These are phyloP conservation scores for Pseudogymnoascus sp. DNA, from an alignment of 2,329 filamentous ascomycete species.

Conservation along the genomic window DNA sequence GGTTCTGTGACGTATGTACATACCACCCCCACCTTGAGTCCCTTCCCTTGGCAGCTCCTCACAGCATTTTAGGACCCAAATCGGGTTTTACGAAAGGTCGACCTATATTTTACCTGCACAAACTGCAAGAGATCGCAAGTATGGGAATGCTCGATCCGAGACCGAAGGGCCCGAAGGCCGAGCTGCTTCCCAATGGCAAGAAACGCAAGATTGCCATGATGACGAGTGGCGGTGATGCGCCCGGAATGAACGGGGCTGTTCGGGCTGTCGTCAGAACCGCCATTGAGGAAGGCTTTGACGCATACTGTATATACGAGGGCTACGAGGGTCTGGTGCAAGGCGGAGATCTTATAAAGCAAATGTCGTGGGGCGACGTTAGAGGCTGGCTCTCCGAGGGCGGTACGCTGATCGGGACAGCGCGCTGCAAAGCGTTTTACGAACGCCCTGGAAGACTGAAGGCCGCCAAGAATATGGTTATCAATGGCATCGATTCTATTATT, in stretches of 20 bases:
- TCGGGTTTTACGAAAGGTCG: not conserved
- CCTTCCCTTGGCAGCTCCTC: not conserved
- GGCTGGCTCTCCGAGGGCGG: slow-evolving; percentile 91
- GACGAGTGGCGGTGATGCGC: slow-evolving; percentile 67
- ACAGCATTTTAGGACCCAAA: not conserved
- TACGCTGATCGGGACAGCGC: slow-evolving; percentile 89
- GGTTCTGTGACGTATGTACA: slow-evolving; percentile 2
- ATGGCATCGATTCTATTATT: slow-evolving; percentile 90
- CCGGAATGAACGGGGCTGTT: slow-evolving; percentile 67
- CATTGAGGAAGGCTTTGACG: slow-evolving; percentile 73
- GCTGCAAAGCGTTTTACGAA: slow-evolving; percentile 88
- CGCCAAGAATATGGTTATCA: slow-evolving; percentile 87
- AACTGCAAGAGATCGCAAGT: not conserved
- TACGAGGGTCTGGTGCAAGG: slow-evolving; percentile 93
- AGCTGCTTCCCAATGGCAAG: slow-evolving; percentile 18
- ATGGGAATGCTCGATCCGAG: slow-evolving; percentile 3
- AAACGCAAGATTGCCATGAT: slow-evolving; percentile 52
- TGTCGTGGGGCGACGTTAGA: slow-evolving; percentile 88
- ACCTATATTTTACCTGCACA: not conserved
- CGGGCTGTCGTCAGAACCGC: slow-evolving; percentile 79
- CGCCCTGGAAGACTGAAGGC: slow-evolving; percentile 73
- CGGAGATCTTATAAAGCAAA: slow-evolving; percentile 76
- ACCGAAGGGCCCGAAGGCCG: not conserved
- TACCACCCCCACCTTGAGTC: not conserved
- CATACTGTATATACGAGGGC: slow-evolving; percentile 80